Evolutionary conservation across 441 rosid species (phyloP).

Genomic region (Pelargonium cotyledonis): DNA sequence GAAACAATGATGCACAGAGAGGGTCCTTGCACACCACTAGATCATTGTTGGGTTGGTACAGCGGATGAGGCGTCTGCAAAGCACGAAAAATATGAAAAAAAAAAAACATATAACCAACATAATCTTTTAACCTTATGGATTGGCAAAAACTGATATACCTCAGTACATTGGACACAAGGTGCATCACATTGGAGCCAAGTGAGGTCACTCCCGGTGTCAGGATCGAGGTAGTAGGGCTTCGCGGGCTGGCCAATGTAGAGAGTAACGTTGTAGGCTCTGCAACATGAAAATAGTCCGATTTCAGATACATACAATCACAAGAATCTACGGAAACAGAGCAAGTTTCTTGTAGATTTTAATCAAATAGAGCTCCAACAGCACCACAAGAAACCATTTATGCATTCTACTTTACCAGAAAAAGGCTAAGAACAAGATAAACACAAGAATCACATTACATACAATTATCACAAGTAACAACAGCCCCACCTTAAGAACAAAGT

Average conservation of each 20-base stretch:
- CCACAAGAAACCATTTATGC: too few relatives aligned
- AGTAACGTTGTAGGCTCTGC: constrained; percentile 7
- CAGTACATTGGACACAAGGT: constrained; percentile 8
- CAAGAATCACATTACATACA: constrained; percentile 1
- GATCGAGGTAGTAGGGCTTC: constrained; percentile 7
- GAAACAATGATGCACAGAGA: constrained; percentile 58
- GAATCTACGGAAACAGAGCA: background rate
- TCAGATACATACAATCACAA: background rate
- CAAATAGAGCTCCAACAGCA: background rate
- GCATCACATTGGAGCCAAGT: constrained; percentile 8
- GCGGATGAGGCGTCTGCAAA: constrained; percentile 82
- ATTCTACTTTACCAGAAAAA: too few relatives aligned
- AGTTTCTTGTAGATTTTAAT: background rate
- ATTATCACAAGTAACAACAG: background rate
- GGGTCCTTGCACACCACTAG: constrained; percentile 65
- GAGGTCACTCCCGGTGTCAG: constrained; percentile 11
- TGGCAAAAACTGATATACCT: background rate
- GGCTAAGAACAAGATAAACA: background rate
- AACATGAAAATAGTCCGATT: background rate
- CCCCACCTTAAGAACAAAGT: background rate
- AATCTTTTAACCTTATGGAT: too few relatives aligned
- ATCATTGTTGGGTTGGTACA: constrained; percentile 58
- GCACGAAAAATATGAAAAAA: background rate
- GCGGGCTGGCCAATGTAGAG: constrained; percentile 6
- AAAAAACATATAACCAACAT: background rate